Base-by-base conservation (phyloP, 805 yeast genomes). In the Yarrowia yakushimensis region DNA sequence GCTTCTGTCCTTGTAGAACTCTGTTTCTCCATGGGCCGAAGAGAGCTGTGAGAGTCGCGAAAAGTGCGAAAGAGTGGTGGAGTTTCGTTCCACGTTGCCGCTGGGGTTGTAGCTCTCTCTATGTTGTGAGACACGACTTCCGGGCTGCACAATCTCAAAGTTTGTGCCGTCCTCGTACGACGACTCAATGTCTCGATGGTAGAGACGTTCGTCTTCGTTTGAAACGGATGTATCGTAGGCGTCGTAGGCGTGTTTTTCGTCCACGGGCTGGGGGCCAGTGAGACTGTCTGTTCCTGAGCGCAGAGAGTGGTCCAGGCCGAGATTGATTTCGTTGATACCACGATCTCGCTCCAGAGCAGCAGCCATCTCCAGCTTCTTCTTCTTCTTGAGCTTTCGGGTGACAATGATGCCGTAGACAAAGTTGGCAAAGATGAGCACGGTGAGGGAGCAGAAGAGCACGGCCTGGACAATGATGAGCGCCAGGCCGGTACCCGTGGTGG, bases 401-500 rank as follows among this genome's bases (percentile, higher is more conserved):
- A 30, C 30, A 18, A 55, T 28, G 20, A 55, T 30, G 48, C 61
- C 61, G 39, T 55, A 59, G 34, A 59, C 15, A n/a, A 45, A 42
- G 36, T 59, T 59, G 25, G 62, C 62, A 13, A 70, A 18, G 28
- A 72, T 69, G 36, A 72, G 64, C 2, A 69, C 3, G 12, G 68
- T 69, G 15, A 72, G 66, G 12, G 67, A 25, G 10, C 67, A 64
- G 8, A 75, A 69, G 33, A 72, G 66, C 6, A 67, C 62, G 6
- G 71, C 68, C 54, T 73, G 76, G 25, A 73, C 41, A 20, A 71
- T 69, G 15, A 73, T 65, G 46, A 73, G 62, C 2, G 69, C 69
- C 25, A 73, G 65, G 6, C 76, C 76, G 22, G 73, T 67, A 13
- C 68, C 71, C 7, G 75, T 73, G 12, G 67, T 63, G 8, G 68